phyloP scores from a whole-genome alignment of 2,329 filamentous ascomycete species.

The Fusarium papillatum region DNA sequence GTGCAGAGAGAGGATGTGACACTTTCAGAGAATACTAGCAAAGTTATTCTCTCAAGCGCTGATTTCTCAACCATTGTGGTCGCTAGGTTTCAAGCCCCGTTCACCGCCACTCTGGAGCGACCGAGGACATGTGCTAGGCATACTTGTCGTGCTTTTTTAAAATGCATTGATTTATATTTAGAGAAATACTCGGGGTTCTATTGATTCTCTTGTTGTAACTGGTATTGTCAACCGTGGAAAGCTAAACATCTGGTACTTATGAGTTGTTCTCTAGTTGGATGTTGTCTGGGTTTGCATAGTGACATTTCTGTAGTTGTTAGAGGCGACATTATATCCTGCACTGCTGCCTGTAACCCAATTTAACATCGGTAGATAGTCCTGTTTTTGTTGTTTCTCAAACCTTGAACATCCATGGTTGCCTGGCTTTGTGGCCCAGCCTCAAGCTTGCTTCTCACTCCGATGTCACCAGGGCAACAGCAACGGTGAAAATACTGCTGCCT shows the following conservation, averaged over 20 bases:
- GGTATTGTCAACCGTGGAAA: neutral
- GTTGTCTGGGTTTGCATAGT: neutral
- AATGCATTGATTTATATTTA: no score
- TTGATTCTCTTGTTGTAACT: no score
- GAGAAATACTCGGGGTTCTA: no score
- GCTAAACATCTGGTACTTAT: neutral
- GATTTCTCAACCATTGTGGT: neutral
- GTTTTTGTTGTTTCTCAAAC: neutral
- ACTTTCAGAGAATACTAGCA: neutral
- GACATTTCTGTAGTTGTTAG: neutral
- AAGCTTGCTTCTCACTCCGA: neutral
- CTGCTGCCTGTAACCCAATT: neutral
- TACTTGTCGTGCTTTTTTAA: neutral
- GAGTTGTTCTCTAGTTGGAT: neutral
- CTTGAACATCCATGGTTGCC: neutral
- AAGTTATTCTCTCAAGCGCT: neutral
- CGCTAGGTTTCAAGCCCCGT: constrained; percentile 1
- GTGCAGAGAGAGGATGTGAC: neutral
- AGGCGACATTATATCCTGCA: neutral
- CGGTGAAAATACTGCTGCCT: neutral
- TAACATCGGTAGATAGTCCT: neutral
- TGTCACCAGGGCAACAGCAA: neutral
- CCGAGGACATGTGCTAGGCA: neutral
- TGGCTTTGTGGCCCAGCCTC: neutral
- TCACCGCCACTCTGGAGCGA: neutral